Percentiles rank a stretch among this genome's conserved stretches.
Conservation (phyloP, 2,329 filamentous ascomycete species). For the Ceratocystis ficicola region DNA sequence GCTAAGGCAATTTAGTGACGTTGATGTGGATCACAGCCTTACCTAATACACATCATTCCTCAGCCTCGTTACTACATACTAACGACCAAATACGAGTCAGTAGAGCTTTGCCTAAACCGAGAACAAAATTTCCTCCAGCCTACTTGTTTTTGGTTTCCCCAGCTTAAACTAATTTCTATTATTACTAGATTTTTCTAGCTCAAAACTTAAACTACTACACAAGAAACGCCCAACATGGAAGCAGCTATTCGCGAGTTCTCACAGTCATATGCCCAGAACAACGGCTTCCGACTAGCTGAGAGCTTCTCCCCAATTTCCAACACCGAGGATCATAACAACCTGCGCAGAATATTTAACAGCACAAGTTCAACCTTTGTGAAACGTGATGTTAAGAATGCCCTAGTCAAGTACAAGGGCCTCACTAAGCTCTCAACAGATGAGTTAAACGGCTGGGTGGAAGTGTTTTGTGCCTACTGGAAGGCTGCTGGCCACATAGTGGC, state of each 20-base stretch:
- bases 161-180: not conserved
- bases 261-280: slow-evolving; percentile 48
- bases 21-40: slow-evolving; percentile 9
- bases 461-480: slow-evolving; percentile 76
- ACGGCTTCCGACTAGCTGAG: slow-evolving; percentile 62
- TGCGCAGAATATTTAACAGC: slow-evolving; percentile 59
- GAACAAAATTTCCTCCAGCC: not conserved
- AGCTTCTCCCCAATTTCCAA: slow-evolving; percentile 62
- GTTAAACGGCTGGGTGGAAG: slow-evolving; percentile 69
- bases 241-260: slow-evolving; percentile 61
- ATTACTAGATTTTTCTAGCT: not conserved
- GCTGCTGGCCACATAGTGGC: slow-evolving; percentile 61
- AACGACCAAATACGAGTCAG: not conserved
- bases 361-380: slow-evolving; percentile 55
- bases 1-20: not conserved
- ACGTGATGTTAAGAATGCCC: slow-evolving; percentile 59
- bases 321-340: slow-evolving; percentile 46
- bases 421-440: slow-evolving; percentile 52
- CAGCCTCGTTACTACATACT: slow-evolving; percentile 3
- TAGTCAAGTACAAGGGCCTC: slow-evolving; percentile 47
- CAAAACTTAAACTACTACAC: not conserved
- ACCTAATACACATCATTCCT: not conserved
- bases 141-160: not conserved
- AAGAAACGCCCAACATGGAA: slow-evolving; percentile 41
- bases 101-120: not conserved